Evolutionary conservation across 805 yeast species (phyloP), one percentile per base, ranked within the genome.

Genomic region (Metschnikowia shivogae): DNA sequence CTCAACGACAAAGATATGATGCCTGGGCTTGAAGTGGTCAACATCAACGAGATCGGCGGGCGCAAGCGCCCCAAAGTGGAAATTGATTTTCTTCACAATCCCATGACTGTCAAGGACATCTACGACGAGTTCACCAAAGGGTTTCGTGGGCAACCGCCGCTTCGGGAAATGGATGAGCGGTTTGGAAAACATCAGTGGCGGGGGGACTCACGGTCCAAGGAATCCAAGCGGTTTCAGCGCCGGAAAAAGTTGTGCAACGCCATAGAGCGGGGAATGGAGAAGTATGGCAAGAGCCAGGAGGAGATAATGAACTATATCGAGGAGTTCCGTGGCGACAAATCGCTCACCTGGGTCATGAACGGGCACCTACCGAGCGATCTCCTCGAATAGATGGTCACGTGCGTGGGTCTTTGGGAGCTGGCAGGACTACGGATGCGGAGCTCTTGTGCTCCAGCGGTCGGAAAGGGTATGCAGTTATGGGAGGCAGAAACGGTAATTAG

Each of bases 341-440:
- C 69, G 31, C 60, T 71, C 40, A 70, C 76, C 4, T 71, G 76
- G 76, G 68, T 71, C 5, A 71, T 71, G 76, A 71, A 71, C 50
- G 76, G 76, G 7, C 67, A 71, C 45, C 56, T 71, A 9, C 76
- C 76, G 3, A 46, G 50, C 6, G 73, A 68, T 46, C 52, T 67
- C 42, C 37, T 42, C 32, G 51, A 48, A 37, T 51, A 29, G 32
- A 26, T n/a, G 6, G 8, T 22, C 8, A 10, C 27, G 28, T 45
- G 17, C 17, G 17, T 17, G 17, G 17, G 17, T 17, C 17, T 2
- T 17, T 17, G 3, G 17, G 17, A 17, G 17, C 17, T 17, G 17
- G 17, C 17, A 17, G 17, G 17, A 17, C 3, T 3, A 17, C 17
- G 17, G 3, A 17, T 17, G 17, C 17, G 17, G 17, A n/a, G 17